Percentiles rank a stretch among this genome's conserved stretches.
Evolutionary conservation across 78 protist genomes (phyloP).

Genomic region (Dictyostelium firmibasis): DNA sequence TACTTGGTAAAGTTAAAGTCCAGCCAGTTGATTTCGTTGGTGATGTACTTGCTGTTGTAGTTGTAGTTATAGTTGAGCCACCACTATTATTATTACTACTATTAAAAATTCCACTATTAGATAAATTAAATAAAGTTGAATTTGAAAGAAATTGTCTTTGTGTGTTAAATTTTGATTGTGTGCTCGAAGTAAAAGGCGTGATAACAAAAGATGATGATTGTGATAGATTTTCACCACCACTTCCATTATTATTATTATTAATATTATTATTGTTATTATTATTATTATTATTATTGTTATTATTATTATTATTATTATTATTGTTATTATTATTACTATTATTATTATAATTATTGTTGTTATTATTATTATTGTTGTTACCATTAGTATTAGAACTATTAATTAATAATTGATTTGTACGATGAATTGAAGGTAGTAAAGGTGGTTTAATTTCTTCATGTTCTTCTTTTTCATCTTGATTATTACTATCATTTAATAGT

Average conservation of each 20-base stretch:
- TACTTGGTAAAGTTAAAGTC: slow-evolving; percentile 53
- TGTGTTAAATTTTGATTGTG: slow-evolving; percentile 16
- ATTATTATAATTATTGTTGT: neutral
- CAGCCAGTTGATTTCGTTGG: slow-evolving; percentile 8
- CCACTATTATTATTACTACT: neutral
- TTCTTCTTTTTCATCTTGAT: neutral
- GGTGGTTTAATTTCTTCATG: neutral
- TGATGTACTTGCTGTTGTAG: neutral
- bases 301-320: no score
- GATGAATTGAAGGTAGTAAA: slow-evolving; percentile 53
- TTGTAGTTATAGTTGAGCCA: neutral
- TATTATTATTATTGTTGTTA: neutral
- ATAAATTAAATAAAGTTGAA: neutral
- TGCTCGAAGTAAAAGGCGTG: neutral
- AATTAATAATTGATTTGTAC: neutral
- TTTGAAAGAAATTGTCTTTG: neutral
- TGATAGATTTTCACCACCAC: neutral
- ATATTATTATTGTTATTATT: no score
- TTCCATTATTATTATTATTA: neutral
- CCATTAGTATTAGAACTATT: no score
- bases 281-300: no score
- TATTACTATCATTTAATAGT: neutral
- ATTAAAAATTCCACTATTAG: neutral
- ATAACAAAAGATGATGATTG: slow-evolving; percentile 3
- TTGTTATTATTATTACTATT: neutral